These are phyloP conservation scores for Kurtzmaniella quercitrusa DNA, from an alignment of 1,139 yeast genomes.

Conservation along the genomic window DNA sequence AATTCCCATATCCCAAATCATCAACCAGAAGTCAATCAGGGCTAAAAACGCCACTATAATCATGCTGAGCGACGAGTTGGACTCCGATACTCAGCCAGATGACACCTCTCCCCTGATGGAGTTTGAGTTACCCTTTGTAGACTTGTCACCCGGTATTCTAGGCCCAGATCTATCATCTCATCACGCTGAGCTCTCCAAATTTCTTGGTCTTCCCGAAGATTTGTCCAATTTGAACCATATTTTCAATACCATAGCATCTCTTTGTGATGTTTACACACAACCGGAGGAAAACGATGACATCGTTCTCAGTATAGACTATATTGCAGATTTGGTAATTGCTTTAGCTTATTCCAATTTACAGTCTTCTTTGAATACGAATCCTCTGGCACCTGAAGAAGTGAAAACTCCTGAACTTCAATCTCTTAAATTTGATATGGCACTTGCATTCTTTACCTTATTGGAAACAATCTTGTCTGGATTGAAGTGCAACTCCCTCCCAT, in stretches of 20 bases:
- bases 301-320: conserved; percentile 49
- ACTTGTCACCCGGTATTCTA: not conserved
- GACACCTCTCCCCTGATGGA: conserved; percentile 13
- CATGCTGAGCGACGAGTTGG: conserved; percentile 2
- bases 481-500: conserved; percentile 46
- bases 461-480: conserved; percentile 35
- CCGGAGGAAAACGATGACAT: conserved; percentile 57
- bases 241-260: conserved; percentile 33
- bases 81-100: conserved; percentile 1
- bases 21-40: not conserved
- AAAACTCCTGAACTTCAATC: conserved; percentile 14
- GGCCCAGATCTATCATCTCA: conserved; percentile 15
- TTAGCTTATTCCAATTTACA: conserved; percentile 18
- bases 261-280: conserved; percentile 66
- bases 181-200: conserved; percentile 17
- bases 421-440: conserved; percentile 37
- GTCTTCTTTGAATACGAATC: not conserved
- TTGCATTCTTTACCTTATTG: conserved; percentile 37
- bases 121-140: conserved; percentile 23
- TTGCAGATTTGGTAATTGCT: conserved; percentile 51
- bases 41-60: not conserved
- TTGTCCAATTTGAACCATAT: conserved; percentile 11
- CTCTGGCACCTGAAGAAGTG: conserved; percentile 1
- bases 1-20: not conserved
- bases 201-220: conserved; percentile 19